Conservation (phyloP, 2,329 filamentous ascomycete genomes). For the Paecilomyces sp. region DNA sequence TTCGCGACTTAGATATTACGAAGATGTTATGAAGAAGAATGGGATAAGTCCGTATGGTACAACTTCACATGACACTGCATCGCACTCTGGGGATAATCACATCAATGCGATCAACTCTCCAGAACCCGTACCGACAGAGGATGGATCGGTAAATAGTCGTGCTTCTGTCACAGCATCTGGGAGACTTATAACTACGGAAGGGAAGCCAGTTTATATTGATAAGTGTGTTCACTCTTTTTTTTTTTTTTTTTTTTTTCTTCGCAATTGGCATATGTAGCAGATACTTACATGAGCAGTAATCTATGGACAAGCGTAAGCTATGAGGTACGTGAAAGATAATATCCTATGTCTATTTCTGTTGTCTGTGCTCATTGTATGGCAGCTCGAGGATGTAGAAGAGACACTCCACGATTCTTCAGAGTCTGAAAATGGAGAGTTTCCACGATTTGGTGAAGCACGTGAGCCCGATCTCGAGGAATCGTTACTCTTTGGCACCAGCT, state of each 20-base stretch:
- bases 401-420: constrained; percentile 3
- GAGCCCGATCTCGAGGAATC: constrained; percentile 2
- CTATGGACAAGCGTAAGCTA: constrained; percentile 9
- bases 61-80: background rate
- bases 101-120: background rate
- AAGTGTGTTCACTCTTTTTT: constrained; percentile 3
- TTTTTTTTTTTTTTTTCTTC: background rate
- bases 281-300: constrained; percentile 5
- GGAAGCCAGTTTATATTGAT: constrained; percentile 7
- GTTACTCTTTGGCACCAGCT: background rate
- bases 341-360: background rate
- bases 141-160: background rate
- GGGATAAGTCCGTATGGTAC: background rate
- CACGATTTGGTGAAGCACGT: background rate
- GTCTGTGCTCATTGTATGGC: background rate
- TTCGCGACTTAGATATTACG: constrained; percentile 5
- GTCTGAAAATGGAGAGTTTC: background rate
- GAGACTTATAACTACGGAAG: constrained; percentile 5
- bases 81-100: background rate
- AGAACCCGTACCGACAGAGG: background rate
- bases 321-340: constrained; percentile 1
- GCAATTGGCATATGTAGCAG: background rate
- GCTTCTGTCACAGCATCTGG: constrained; percentile 1
- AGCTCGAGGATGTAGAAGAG: constrained; percentile 7
- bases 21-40: constrained; percentile 3